phyloP scores from a whole-genome alignment of 768 basidiomycete species.

The Panus rudis region DNA sequence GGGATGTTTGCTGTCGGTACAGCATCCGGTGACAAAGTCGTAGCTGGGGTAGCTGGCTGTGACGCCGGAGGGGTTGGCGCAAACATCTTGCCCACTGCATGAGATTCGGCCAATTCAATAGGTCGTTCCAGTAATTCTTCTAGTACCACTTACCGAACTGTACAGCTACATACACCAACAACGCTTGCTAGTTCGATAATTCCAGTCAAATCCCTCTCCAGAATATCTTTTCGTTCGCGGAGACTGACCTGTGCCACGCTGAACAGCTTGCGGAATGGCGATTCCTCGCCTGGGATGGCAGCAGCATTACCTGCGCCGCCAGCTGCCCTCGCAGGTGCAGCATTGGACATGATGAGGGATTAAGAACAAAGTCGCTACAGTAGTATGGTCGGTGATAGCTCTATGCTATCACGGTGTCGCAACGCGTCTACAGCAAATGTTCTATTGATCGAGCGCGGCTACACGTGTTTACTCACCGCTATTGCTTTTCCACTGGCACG shows the following conservation, averaged over 20 bases:
- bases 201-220: constrained; percentile 5
- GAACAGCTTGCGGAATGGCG: constrained; percentile 30
- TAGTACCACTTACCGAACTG: constrained; percentile 46
- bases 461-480: too few species aligned
- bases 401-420: background rate
- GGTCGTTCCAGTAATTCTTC: background rate
- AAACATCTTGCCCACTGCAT: constrained; percentile 41
- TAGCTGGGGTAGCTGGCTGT: constrained; percentile 26
- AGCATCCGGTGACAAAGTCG: background rate
- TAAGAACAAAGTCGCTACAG: background rate
- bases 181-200: constrained; percentile 46
- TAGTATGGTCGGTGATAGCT: too few species aligned
- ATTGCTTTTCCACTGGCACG: too few species aligned
- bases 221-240: background rate
- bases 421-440: too few species aligned
- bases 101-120: constrained; percentile 4
- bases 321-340: constrained; percentile 14
- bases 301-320: constrained; percentile 12
- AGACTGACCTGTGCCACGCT: constrained; percentile 35
- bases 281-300: constrained; percentile 26
- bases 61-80: constrained; percentile 26
- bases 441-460: too few species aligned
- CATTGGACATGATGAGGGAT: background rate
- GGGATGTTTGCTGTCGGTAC: constrained; percentile 6
- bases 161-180: constrained; percentile 58